These are phyloP conservation scores for Zhuliangozyma parablackwelliae DNA, from an alignment of 1,139 yeast genomes.

Conservation along the genomic window DNA sequence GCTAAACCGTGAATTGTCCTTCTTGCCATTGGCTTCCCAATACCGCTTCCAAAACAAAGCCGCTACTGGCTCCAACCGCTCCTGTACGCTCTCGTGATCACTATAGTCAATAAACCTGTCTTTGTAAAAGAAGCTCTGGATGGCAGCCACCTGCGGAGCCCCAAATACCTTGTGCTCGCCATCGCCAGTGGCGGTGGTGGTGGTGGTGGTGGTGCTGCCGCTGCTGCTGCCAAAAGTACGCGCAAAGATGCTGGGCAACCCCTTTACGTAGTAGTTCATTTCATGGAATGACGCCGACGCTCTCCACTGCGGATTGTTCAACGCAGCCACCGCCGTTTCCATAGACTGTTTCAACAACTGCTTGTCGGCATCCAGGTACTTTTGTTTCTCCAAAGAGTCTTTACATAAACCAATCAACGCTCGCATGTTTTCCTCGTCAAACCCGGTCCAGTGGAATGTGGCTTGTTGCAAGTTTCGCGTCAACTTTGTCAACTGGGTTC, in stretches of 20 bases:
- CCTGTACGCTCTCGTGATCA: slow-evolving; percentile 19
- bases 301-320: slow-evolving; percentile 52
- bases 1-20: slow-evolving; percentile 29
- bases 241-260: slow-evolving; percentile 38
- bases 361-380: slow-evolving; percentile 35
- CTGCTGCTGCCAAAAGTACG: slow-evolving; percentile 41
- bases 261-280: slow-evolving; percentile 51
- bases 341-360: slow-evolving; percentile 38
- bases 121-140: slow-evolving; percentile 52
- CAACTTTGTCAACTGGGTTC: slow-evolving; percentile 50
- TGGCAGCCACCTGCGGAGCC: slow-evolving; percentile 52
- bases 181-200: slow-evolving; percentile 9
- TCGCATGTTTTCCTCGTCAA: slow-evolving; percentile 52
- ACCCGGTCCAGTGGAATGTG: slow-evolving; percentile 74
- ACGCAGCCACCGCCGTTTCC: slow-evolving; percentile 42
- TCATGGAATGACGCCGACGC: slow-evolving; percentile 55
- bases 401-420: slow-evolving; percentile 47
- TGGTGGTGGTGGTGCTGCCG: slow-evolving; percentile 20
- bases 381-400: slow-evolving; percentile 37
- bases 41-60: slow-evolving; percentile 49
- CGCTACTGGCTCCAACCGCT: slow-evolving; percentile 27
- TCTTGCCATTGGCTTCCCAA: slow-evolving; percentile 41
- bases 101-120: slow-evolving; percentile 39
- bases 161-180: slow-evolving; percentile 36
- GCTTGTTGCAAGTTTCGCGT: slow-evolving; percentile 61